Evolutionary conservation across 225 moss, liverwort and hornwort species (phyloP), one percentile per base, ranked within the genome.

Genomic region (Antitrichia curtipendula): DNA sequence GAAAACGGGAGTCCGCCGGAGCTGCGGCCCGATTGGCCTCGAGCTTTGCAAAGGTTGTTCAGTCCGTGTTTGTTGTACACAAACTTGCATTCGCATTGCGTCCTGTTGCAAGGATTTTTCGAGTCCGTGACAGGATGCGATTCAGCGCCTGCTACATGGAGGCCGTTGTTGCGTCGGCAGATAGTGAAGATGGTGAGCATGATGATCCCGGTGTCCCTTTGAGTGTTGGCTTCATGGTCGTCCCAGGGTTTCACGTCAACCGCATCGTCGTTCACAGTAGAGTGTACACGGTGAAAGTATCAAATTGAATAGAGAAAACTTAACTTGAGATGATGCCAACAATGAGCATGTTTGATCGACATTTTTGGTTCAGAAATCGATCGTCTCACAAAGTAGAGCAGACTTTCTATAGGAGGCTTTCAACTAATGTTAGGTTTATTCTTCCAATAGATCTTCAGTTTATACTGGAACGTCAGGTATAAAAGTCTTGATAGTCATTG

Each of bases 211-310:
- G 9, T 38, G 54, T 38, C 80, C 25, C 66, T 58, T 83, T 69
- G 31, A 84, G 41, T 58, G 93, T 90, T 18, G 93, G 87, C 27
- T 80, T 93, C 70, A 89, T 89, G 86, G 86, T 93, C 65, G 59
- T 93, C 70, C 92, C 92, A 63, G 93, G 93, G 45, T 92, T 93
- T 82, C 81, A 82, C 23, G 81, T 93, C n/a, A 88, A 91, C 59
- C 89, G 80, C 65, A 93, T 92, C 59, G 83, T 84, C 23, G 73
- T 92, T 83, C 92, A 56, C 69, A 92, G 92, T 54, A 88, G 49
- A 84, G 93, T 93, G 72, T 92, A 93, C 28, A 49, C 81, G 23
- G 82, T 84, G 78, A 83, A 74, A 73, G 53, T 52, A 85, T 85
- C 43, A 76, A 86, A 64, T 43, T 74, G 80, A 75, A 28, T 83